These are phyloP conservation scores for Cladorrhinum sp. DNA, from an alignment of 2,329 filamentous ascomycete species.

Conservation along the genomic window DNA sequence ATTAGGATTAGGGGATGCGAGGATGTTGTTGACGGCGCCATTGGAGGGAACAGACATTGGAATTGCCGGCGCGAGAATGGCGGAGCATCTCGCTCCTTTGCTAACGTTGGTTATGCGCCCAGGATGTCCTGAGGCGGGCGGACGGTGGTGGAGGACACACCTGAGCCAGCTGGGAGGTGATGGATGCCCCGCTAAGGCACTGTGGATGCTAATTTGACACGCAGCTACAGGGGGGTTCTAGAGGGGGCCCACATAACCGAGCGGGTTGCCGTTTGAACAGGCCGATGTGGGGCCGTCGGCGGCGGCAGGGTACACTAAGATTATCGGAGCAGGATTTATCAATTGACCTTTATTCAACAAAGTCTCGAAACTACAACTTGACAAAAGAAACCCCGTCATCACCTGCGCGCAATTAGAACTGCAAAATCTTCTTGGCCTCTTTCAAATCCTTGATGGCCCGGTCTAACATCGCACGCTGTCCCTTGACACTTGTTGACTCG, in stretches of 20 bases:
- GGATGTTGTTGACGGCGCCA: conserved; percentile 37
- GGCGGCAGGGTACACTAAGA: background rate
- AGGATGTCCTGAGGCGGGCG: background rate
- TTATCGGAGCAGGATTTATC: no score
- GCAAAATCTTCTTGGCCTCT: conserved; percentile 27
- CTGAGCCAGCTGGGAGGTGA: background rate
- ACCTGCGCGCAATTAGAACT: background rate
- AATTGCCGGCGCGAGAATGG: conserved; percentile 33
- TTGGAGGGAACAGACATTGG: conserved; percentile 49
- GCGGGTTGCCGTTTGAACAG: conserved; percentile 1
- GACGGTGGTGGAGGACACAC: conserved; percentile 4
- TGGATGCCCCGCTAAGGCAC: conserved; percentile 6
- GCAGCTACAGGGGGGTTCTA: conserved; percentile 1
- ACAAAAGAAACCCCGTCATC: background rate
- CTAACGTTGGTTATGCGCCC: background rate
- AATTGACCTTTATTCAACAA: background rate
- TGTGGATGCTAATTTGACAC: conserved; percentile 5
- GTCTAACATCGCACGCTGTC: conserved; percentile 22
- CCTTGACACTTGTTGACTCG: conserved; percentile 26
- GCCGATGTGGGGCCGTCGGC: background rate
- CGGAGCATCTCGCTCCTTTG: conserved; percentile 22
- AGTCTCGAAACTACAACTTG: background rate
- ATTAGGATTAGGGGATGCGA: conserved; percentile 10
- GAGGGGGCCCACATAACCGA: conserved; percentile 3
- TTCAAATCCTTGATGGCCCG: conserved; percentile 29